phyloP scores from a whole-genome alignment of 352 stramenopile genomes.

The Hyaloperonospora arabidopsidis region DNA sequence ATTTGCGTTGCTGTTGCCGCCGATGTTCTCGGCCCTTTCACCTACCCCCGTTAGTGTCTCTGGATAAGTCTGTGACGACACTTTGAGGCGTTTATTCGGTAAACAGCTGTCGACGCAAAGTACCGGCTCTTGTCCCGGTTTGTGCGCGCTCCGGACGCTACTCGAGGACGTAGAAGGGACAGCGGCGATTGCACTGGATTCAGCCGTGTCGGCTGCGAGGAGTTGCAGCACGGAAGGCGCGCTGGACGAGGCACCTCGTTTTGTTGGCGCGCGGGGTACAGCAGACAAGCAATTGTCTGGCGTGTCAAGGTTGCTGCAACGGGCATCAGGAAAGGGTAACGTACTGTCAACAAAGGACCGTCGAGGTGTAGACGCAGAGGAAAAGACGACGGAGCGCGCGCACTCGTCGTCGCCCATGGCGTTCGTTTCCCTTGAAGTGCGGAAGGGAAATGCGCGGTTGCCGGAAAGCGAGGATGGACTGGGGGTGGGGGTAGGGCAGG shows the following conservation, averaged over 20 bases:
- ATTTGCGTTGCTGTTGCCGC: conserved; percentile 1
- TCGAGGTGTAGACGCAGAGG: conserved; percentile 12
- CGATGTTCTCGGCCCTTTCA: background rate
- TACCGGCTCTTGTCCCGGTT: conserved; percentile 35
- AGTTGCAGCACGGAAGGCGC: conserved; percentile 23
- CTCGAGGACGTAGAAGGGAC: conserved; percentile 26
- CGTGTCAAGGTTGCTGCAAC: conserved; percentile 15
- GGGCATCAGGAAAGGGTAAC: conserved; percentile 1
- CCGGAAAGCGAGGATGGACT: background rate
- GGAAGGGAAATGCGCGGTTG: conserved; percentile 15
- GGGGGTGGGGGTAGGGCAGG: too few relatives aligned
- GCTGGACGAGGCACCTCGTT: conserved; percentile 7
- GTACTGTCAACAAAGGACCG: conserved; percentile 17
- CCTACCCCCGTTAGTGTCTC: conserved; percentile 6
- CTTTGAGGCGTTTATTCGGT: conserved; percentile 25
- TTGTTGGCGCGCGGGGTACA: conserved; percentile 10
- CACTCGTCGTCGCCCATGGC: conserved; percentile 17
- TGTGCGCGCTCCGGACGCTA: conserved; percentile 13
- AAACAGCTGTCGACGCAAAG: conserved; percentile 6
- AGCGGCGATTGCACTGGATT: conserved; percentile 1
- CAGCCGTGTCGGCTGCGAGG: conserved; percentile 6
- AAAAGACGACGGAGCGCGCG: conserved; percentile 6
- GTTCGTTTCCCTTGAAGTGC: conserved; percentile 9
- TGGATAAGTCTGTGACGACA: conserved; percentile 8
- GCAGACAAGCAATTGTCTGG: conserved; percentile 13